Conservation (phyloP, 768 basidiomycete species). For the Flagelloscypha sp. region DNA sequence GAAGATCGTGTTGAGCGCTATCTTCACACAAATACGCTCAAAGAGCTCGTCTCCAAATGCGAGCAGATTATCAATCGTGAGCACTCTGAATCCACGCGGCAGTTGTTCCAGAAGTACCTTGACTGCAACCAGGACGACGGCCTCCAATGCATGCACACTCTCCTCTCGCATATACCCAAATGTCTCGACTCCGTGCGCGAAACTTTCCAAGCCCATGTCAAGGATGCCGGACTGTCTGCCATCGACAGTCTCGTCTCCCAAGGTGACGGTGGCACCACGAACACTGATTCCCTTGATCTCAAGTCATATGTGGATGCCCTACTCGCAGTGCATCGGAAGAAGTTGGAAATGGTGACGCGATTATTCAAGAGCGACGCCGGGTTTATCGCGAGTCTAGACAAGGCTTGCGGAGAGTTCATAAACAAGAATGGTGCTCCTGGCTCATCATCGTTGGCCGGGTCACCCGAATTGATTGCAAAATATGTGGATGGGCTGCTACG, state of each 20-base stretch:
- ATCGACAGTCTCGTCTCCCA: conserved; percentile 68
- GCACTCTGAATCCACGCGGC: conserved; percentile 81
- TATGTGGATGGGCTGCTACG: conserved; percentile 83
- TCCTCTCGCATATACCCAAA: conserved; percentile 84
- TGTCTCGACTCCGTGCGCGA: conserved; percentile 87
- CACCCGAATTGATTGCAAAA: conserved; percentile 87
- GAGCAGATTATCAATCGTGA: conserved; percentile 88
- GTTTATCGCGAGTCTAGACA: conserved; percentile 88
- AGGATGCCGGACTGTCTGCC: conserved; percentile 76
- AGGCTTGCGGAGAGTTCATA: conserved; percentile 93
- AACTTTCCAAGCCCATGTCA: conserved; percentile 93
- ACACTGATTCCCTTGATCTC: conserved; percentile 72
- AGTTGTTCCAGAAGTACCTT: conserved; percentile 82
- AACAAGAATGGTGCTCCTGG: conserved; percentile 90
- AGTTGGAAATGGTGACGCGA: conserved; percentile 77
- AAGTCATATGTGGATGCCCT: conserved; percentile 93
- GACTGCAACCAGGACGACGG: conserved; percentile 95
- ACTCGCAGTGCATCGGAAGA: conserved; percentile 87
- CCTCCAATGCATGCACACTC: conserved; percentile 87
- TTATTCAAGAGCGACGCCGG: conserved; percentile 91
- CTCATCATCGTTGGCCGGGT: conserved; percentile 74
- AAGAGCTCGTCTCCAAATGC: conserved; percentile 72
- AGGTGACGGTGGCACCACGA: conserved; percentile 45
- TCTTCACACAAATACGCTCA: conserved; percentile 82
- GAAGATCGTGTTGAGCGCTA: conserved; percentile 94